Conservation (phyloP, 257 asterid genomes). For the Solanum paucissectum region DNA sequence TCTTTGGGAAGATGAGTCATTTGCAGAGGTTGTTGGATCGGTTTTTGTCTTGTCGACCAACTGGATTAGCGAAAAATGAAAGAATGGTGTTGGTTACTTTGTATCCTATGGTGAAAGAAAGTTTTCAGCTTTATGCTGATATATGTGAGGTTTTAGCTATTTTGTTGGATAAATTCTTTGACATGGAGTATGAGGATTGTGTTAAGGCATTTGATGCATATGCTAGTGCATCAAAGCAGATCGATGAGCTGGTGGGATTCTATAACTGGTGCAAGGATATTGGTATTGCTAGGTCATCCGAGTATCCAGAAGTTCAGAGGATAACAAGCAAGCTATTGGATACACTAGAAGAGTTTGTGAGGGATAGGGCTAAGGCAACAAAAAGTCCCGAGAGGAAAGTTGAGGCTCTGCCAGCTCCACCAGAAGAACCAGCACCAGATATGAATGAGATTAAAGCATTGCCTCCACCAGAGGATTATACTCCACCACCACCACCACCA, state of each 20-base stretch:
- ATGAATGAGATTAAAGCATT: conserved; percentile 50
- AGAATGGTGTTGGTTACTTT: conserved; percentile 54
- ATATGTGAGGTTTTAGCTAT: conserved; percentile 55
- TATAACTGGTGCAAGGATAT: conserved; percentile 58
- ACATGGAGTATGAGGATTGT: conserved; percentile 57
- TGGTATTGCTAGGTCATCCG: conserved; percentile 45
- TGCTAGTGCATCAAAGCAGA: conserved; percentile 43
- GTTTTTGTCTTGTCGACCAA: conserved; percentile 46
- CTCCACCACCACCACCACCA: conserved; percentile 43
- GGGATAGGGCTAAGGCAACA: conserved; percentile 46
- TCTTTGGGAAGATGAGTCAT: conserved; percentile 51
- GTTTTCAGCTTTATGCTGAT: conserved; percentile 49
- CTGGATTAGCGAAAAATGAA: conserved; percentile 52
- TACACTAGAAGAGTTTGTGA: conserved; percentile 66
- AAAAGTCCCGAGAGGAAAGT: conserved; percentile 51
- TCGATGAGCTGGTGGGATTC: conserved; percentile 45
- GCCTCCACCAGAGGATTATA: conserved; percentile 37
- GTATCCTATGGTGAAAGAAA: conserved; percentile 42
- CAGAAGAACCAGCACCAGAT: conserved; percentile 37
- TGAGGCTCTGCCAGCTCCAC: conserved; percentile 20
- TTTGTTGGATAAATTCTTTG: conserved; percentile 51
- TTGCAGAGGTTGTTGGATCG: conserved; percentile 56
- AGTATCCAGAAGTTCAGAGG: conserved; percentile 51
- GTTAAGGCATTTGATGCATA: conserved; percentile 51
- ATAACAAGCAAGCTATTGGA: conserved; percentile 47